Evolutionary conservation across 225 moss, liverwort and hornwort species (phyloP).

Genomic region (Polytrichum formosum): DNA sequence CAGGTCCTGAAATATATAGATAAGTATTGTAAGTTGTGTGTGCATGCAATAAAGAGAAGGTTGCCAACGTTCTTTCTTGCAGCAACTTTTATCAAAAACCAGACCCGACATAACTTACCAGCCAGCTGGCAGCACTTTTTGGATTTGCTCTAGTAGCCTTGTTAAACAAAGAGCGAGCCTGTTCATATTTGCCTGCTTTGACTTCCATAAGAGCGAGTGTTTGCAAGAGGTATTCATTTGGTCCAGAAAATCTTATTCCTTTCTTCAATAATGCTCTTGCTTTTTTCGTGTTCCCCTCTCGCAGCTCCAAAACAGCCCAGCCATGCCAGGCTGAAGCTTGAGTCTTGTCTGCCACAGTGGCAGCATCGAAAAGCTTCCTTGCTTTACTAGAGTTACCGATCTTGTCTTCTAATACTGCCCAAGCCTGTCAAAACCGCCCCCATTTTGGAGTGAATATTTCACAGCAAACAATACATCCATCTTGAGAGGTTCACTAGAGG

Average conservation of each 20-base stretch:
- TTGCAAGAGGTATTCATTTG: slow-evolving; percentile 91
- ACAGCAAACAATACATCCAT: background rate
- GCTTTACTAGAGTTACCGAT: slow-evolving; percentile 71
- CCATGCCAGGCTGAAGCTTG: slow-evolving; percentile 98
- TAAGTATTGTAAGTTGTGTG: no score
- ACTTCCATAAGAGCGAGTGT: slow-evolving; percentile 77
- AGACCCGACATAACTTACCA: slow-evolving; percentile 45
- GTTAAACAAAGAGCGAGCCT: slow-evolving; percentile 70
- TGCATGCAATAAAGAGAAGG: no score
- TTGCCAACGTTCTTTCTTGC: no score
- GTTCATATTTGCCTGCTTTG: slow-evolving; percentile 67
- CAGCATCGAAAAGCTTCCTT: slow-evolving; percentile 90
- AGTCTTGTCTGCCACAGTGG: slow-evolving; percentile 81
- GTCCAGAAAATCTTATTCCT: slow-evolving; percentile 70
- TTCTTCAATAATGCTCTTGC: slow-evolving; percentile 82
- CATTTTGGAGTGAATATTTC: background rate
- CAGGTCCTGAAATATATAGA: no score
- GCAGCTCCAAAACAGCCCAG: slow-evolving; percentile 96
- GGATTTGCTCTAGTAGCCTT: slow-evolving; percentile 78
- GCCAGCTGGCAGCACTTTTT: slow-evolving; percentile 95
- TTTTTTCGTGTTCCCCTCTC: slow-evolving; percentile 80
- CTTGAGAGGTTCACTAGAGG: background rate
- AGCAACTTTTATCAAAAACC: no score
- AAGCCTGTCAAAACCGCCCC: slow-evolving; percentile 55
- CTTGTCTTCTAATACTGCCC: slow-evolving; percentile 89